These are phyloP conservation scores for Ophiosphaerella korrae DNA, from an alignment of 2,329 filamentous ascomycete species.

Conservation along the genomic window DNA sequence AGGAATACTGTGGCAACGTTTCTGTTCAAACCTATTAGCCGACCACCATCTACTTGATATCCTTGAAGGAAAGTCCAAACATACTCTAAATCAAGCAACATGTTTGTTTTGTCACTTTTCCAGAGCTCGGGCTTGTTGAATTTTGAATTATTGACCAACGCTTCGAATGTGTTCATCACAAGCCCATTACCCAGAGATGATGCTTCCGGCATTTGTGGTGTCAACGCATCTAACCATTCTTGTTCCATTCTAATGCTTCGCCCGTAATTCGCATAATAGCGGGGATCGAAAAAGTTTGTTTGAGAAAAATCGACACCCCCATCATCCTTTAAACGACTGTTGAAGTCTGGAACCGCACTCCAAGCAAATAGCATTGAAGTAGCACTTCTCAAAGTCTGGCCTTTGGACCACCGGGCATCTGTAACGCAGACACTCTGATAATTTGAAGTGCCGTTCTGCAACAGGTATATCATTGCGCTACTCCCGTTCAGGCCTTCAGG, in stretches of 20 bases:
- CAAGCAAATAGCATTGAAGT: not conserved
- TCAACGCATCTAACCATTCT: slow-evolving; percentile 1
- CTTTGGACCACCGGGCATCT: slow-evolving; percentile 5
- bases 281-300: not conserved
- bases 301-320: not conserved
- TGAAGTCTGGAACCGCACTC: not conserved
- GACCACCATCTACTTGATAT: too few species aligned
- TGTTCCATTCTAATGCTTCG: not conserved
- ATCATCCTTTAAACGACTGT: not conserved
- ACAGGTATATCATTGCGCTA: not conserved
- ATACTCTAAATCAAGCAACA: not conserved
- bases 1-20: not conserved
- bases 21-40: not conserved
- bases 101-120: not conserved
- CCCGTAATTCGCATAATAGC: not conserved
- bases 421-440: not conserved
- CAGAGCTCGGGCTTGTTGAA: not conserved
- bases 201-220: not conserved
- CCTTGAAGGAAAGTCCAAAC: too few species aligned
- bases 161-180: slow-evolving; percentile 3
- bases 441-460: not conserved
- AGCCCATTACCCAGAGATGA: not conserved
- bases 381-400: not conserved
- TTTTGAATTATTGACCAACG: slow-evolving; percentile 1
- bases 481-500: not conserved